Base-by-base conservation (phyloP, 164 flowering plant genomes). In the Brasenia schreberi region DNA sequence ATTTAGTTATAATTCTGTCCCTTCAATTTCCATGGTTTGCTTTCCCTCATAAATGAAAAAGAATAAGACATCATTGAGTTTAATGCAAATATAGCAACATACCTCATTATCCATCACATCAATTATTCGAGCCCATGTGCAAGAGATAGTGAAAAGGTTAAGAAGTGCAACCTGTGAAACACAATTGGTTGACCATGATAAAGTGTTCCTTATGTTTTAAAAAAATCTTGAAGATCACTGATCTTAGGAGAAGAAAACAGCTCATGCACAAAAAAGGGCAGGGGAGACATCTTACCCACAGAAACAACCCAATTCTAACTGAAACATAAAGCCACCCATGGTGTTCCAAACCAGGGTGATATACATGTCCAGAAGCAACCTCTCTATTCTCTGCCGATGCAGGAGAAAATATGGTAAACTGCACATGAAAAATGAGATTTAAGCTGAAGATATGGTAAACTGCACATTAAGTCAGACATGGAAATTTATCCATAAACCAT, bases 71-170 rank as follows among this genome's bases (percentile, higher is more conserved):
- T n/a, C n/a, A n/a, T n/a, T n/a, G n/a, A n/a, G n/a, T n/a, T n/a
- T n/a, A n/a, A n/a, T 44, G 10, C 52, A 60, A 19, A 6, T 60
- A n/a, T 39, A 73, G 62, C 62, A 73, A 77, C 81, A 62, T 59
- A 94, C 99, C 93, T 94, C 97, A 68, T 71, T 84, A 75, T 88
- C 92, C 99, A 91, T 89, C 68, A 91, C 89, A 80, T 94, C 99
- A 75, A 89, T 91, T 61, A 94, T 82, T 82, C 99, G 89, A 58
- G 96, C 97, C 99, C 99, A 94, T 43, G 99, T 94, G 65, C 97
- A 94, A 77, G 99, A 94, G 63, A 94, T 94, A 49, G 99, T 89
- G 27, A 91, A 81, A 65, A 94, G 90, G 80, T 94, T 91, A 67
- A 94, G 93, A 69, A 94, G 72, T 16, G 97, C 88, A 79, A 94